These are phyloP conservation scores for Piper longum DNA, from an alignment of 164 flowering plant genomes.

Conservation along the genomic window DNA sequence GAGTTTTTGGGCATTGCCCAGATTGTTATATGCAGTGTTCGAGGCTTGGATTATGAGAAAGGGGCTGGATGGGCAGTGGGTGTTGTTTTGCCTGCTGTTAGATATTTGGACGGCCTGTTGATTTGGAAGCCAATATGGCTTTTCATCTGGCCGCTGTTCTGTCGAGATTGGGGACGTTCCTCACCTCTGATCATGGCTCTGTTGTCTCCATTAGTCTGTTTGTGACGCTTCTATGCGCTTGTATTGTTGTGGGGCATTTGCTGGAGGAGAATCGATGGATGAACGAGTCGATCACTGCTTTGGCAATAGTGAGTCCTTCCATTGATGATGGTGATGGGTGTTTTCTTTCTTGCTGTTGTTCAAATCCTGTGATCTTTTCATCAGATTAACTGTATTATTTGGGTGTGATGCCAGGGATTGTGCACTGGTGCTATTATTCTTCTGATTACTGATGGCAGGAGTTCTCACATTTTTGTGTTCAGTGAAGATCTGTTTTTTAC, in stretches of 20 bases:
- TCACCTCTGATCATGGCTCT: conserved; percentile 45
- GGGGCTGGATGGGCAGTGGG: no score
- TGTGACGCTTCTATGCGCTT: conserved; percentile 68
- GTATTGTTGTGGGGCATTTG: conserved; percentile 76
- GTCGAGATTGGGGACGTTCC: conserved; percentile 10
- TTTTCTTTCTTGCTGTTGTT: no score
- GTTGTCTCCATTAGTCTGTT: conserved; percentile 76
- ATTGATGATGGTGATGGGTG: no score
- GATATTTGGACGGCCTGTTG: not conserved
- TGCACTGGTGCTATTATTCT: conserved; percentile 52
- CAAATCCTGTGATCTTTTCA: no score
- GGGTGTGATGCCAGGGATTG: conserved; percentile 34
- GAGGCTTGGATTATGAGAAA: no score
- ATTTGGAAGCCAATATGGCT: not conserved
- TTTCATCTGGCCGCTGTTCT: conserved; percentile 6
- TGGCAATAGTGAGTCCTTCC: conserved; percentile 44
- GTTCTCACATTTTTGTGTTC: conserved; percentile 50
- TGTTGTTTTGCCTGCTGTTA: no score
- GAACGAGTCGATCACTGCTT: conserved; percentile 82
- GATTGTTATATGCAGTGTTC: no score
- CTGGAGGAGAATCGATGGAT: conserved; percentile 79
- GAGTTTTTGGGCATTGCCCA: no score
- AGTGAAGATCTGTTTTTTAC: conserved; percentile 69
- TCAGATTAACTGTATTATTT: not conserved
- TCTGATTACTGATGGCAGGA: conserved; percentile 40